Conservation (phyloP, 345 rosid genomes). For the Eucalyptus microcorys region DNA sequence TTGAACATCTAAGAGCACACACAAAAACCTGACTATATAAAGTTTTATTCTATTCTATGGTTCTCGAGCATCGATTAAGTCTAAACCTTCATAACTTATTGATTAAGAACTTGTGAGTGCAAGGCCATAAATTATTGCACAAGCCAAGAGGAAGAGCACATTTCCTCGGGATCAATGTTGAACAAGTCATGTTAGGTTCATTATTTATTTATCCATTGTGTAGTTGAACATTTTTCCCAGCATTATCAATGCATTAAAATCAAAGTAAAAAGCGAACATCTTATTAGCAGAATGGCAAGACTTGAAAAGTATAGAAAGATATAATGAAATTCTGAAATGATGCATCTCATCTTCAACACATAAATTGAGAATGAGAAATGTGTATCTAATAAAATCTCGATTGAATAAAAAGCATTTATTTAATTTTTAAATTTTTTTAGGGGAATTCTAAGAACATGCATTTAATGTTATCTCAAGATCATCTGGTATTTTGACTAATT, state of each 20-base stretch:
- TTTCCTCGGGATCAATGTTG: not conserved
- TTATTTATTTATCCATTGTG: not conserved
- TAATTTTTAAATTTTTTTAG: not conserved
- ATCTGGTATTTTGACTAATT: not conserved
- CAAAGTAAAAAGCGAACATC: not conserved
- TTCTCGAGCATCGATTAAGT: not conserved
- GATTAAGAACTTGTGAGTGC: not conserved
- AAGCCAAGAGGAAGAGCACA: not conserved
- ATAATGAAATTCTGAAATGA: no score
- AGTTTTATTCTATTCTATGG: not conserved
- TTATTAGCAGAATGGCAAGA: not conserved
- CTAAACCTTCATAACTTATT: not conserved
- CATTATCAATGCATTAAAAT: not conserved
- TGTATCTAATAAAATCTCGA: not conserved
- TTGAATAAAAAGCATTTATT: not conserved
- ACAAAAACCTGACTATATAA: not conserved
- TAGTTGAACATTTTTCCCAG: not conserved
- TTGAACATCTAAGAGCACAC: not conserved
- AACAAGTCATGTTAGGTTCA: not conserved
- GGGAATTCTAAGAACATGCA: not conserved
- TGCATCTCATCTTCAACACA: not conserved
- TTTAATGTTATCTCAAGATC: not conserved
- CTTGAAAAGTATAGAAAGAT: no score
- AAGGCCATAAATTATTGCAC: not conserved
- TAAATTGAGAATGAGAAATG: no score